Percentiles rank a stretch among this genome's conserved stretches.
Conservation (phyloP, 2,329 filamentous ascomycete genomes). For the Phialemonium atrogriseum region DNA sequence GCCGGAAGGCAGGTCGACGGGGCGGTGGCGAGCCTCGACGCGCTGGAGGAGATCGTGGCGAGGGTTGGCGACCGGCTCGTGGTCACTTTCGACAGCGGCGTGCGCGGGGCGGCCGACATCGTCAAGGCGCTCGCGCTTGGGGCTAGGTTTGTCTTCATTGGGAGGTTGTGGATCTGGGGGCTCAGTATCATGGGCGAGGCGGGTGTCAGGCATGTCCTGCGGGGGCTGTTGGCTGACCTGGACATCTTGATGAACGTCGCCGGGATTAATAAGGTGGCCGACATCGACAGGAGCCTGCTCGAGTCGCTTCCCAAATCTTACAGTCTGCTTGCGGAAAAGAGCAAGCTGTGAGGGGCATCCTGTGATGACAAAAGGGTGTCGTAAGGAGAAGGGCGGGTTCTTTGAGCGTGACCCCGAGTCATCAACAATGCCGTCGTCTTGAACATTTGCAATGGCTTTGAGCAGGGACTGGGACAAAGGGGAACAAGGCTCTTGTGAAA, state of each 20-base stretch:
- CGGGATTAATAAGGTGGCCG: conserved; percentile 42
- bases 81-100: conserved; percentile 53
- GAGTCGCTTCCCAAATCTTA: conserved; percentile 31
- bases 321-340: conserved; percentile 7
- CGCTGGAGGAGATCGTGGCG: conserved; percentile 48
- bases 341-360: conserved; percentile 7
- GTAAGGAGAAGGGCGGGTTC: too few relatives aligned
- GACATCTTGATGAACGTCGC: conserved; percentile 54
- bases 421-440: too few relatives aligned
- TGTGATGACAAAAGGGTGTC: too few relatives aligned
- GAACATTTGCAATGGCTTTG: too few relatives aligned
- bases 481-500: too few relatives aligned
- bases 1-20: conserved; percentile 55
- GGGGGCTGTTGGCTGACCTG: conserved; percentile 51
- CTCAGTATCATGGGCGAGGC: conserved; percentile 51
- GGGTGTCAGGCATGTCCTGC: conserved; percentile 54
- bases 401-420: too few relatives aligned
- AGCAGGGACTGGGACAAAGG: too few relatives aligned
- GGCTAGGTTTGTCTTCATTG: conserved; percentile 54
- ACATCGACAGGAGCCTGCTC: conserved; percentile 36
- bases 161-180: conserved; percentile 52
- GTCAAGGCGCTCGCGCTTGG: conserved; percentile 54
- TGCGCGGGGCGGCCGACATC: conserved; percentile 47
- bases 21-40: conserved; percentile 49
- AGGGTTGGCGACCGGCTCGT: conserved; percentile 22